phyloP scores from a whole-genome alignment of 768 basidiomycete genomes.

The Dioszegia aurantiaca region DNA sequence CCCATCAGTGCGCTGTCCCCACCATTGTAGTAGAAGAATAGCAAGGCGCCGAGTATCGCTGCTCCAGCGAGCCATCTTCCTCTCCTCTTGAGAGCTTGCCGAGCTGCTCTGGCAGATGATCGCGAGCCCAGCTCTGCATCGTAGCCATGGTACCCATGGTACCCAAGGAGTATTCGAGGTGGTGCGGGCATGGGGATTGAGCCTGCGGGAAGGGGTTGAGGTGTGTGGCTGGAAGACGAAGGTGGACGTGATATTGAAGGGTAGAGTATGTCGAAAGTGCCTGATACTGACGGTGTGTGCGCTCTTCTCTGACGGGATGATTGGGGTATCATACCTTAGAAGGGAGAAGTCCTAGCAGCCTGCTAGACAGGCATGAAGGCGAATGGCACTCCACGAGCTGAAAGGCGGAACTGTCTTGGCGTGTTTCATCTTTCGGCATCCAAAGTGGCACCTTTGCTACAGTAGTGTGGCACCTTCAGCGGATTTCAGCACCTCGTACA shows the following conservation, averaged over 20 bases:
- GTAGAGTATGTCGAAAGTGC: slow-evolving; percentile 10
- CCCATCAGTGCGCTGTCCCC: not conserved
- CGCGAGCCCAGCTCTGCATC: not conserved
- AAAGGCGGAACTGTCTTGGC: no score
- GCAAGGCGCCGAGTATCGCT: not conserved
- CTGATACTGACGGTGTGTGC: slow-evolving; percentile 8
- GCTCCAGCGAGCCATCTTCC: slow-evolving; percentile 6
- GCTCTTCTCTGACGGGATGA: slow-evolving; percentile 6
- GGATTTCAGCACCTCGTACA: no score
- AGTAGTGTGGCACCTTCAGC: no score
- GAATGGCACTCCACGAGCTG: no score
- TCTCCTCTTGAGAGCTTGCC: slow-evolving; percentile 2
- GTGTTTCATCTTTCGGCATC: no score
- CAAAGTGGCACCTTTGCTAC: no score
- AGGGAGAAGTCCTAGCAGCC: no score
- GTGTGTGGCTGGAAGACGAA: not conserved
- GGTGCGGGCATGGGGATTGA: not conserved
- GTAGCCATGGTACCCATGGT: not conserved
- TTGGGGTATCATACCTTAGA: not conserved
- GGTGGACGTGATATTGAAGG: not conserved
- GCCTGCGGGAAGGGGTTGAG: not conserved
- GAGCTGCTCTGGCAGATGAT: not conserved
- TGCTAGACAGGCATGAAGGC: no score
- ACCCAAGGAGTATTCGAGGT: not conserved
- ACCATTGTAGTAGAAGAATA: slow-evolving; percentile 5